These are phyloP conservation scores for Spatholobus suberectus DNA, from an alignment of 306 rosid genomes.

Conservation along the genomic window DNA sequence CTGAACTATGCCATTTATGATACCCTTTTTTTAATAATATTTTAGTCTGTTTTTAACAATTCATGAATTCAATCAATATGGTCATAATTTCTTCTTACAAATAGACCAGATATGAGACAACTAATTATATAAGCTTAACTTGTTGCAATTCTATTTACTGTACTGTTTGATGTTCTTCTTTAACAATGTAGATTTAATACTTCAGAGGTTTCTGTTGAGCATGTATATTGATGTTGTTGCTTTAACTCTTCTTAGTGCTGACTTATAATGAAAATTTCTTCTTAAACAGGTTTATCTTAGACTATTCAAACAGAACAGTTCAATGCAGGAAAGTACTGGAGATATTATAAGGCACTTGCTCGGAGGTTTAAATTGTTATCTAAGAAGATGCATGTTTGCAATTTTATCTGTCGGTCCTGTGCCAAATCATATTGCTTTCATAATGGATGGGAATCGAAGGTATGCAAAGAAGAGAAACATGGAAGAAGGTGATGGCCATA, in stretches of 20 bases:
- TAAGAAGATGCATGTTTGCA: constrained; percentile 63
- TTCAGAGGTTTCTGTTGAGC: not conserved
- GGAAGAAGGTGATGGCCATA: constrained; percentile 65
- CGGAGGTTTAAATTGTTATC: constrained; percentile 46
- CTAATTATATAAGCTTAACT: not conserved
- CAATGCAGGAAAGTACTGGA: constrained; percentile 51
- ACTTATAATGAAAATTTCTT: constrained; percentile 21
- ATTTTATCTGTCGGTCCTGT: constrained; percentile 68
- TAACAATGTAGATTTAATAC: not conserved
- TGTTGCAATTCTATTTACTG: not conserved
- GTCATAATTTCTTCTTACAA: not conserved
- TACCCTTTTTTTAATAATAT: not conserved
- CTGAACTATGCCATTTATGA: not conserved
- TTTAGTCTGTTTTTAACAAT: not conserved
- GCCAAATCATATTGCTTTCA: constrained; percentile 82
- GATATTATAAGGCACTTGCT: constrained; percentile 30
- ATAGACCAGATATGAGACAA: not conserved
- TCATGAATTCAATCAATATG: not conserved
- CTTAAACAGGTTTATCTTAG: constrained; percentile 32
- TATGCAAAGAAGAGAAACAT: constrained; percentile 63
- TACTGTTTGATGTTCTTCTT: not conserved
- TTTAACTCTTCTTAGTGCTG: constrained; percentile 16
- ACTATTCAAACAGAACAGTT: constrained; percentile 12
- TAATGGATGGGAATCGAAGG: constrained; percentile 95
- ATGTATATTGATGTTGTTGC: constrained; percentile 1